A percentile compares a stretch with the other conserved stretches of the same genome.
phyloP scores from a whole-genome alignment of 2,329 filamentous ascomycete species.

The Aureobasidium pullulans region DNA sequence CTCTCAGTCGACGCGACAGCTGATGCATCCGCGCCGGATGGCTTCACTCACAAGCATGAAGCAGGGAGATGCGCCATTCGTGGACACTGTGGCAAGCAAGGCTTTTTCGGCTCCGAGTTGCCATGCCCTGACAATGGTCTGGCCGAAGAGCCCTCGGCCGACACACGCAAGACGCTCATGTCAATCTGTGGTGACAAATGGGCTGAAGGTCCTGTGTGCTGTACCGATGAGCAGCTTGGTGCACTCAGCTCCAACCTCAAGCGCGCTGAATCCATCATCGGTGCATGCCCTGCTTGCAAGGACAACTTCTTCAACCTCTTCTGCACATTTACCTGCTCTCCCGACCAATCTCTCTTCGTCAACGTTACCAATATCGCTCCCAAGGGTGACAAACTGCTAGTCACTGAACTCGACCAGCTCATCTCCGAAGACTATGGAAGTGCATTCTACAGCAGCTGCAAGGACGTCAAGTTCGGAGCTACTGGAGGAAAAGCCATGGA shows the following conservation, averaged over 20 bases:
- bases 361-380: conserved; percentile 70
- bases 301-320: conserved; percentile 98
- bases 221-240: conserved; percentile 70
- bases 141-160: conserved; percentile 65
- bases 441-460: conserved; percentile 94
- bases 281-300: conserved; percentile 92
- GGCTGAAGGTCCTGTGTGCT: conserved; percentile 78
- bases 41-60: conserved; percentile 56
- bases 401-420: conserved; percentile 84
- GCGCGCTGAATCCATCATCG: conserved; percentile 80
- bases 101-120: conserved; percentile 80
- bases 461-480: conserved; percentile 96
- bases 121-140: conserved; percentile 88
- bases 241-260: conserved; percentile 76
- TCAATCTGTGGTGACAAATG: conserved; percentile 83
- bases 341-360: conserved; percentile 89
- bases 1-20: neutral
- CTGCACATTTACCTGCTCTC: conserved; percentile 96
- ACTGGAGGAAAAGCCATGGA: conserved; percentile 92
- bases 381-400: conserved; percentile 56
- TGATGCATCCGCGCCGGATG: neutral
- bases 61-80: conserved; percentile 82
- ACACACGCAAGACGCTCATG: conserved; percentile 69
- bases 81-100: conserved; percentile 84
- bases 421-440: conserved; percentile 76